A percentile compares a stretch with the other conserved stretches of the same genome.
phyloP scores from a whole-genome alignment of 345 rosid species.

The Acer yangbiense region DNA sequence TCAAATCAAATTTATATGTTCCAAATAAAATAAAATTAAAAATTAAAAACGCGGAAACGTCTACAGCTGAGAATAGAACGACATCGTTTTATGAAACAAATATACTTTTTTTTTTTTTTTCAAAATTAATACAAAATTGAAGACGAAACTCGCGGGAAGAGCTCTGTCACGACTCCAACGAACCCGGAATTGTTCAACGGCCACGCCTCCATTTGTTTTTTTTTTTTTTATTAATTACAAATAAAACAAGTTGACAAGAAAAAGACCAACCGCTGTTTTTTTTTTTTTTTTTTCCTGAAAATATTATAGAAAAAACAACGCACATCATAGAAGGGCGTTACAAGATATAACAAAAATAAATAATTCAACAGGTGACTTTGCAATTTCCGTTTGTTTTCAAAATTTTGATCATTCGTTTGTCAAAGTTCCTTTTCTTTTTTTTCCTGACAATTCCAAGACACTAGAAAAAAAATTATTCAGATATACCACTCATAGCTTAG shows the following conservation, averaged over 20 bases:
- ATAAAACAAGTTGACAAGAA: constrained; percentile 2
- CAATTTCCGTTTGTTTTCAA: neutral
- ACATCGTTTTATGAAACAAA: no score
- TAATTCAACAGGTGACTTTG: neutral
- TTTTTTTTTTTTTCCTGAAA: neutral
- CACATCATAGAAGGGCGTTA: neutral
- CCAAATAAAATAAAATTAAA: no score
- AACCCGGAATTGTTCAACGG: constrained; percentile 40
- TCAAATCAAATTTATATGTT: no score
- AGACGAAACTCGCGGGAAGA: constrained; percentile 53
- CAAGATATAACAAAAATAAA: neutral
- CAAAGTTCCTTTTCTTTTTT: neutral
- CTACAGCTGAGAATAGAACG: no score
- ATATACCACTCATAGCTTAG: neutral
- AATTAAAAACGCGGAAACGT: no score
- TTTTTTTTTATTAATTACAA: neutral
- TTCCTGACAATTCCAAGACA: neutral
- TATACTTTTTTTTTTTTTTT: no score
- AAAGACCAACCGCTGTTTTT: neutral
- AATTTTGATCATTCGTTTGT: neutral
- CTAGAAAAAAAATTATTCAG: neutral
- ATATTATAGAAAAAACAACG: neutral
- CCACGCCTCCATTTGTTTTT: neutral
- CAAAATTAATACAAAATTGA: neutral
- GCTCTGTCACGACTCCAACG: constrained; percentile 17